Evolutionary conservation across 805 yeast genomes (phyloP), one percentile per base, ranked within the genome.

Genomic region (Blastobotrys terrestris): DNA sequence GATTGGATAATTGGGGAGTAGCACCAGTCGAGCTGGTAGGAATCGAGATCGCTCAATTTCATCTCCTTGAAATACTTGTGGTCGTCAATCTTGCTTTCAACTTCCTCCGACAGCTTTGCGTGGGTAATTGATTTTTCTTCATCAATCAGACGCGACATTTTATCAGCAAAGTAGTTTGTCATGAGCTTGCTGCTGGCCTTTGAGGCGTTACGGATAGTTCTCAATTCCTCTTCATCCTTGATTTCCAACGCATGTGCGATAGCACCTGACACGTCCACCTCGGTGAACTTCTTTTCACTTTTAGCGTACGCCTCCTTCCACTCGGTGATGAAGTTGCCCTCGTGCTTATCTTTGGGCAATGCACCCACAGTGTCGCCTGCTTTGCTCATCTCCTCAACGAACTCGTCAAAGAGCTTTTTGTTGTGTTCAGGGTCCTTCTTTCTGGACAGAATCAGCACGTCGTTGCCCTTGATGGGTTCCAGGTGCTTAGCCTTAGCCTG

Each of bases 1-100:
- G 95, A 85, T 71, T 89, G 95, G 50, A 90, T 78, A 50, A 90
- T 87, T 26, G 98, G 97, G 52, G 90, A 81, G 68, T 87, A 89
- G 59, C 95, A 87, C 97, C 97, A 92, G 67, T 92, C 98, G 18
- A 92, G 71, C 57, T 81, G 79, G 56, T 80, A 81, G 3, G 84
- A 73, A 62, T 89, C 95, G 56, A 90, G 85, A 51, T 85, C 92
- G 46, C 85, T 84, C 18, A 78, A 59, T 53, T 76, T 75, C 47
- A 80, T 66, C 58, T 78, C 77, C 62, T 82, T 80, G 67, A 84
- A 79, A 72, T 86, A 85, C 60, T 79, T 81, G n/a, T 72, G 71
- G 63, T 86, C 88, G 62, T 89, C 97, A 60, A 92, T 85, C 67
- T 84, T 85, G 63, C 77, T 81, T 66, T 90, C 96, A 50, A 92